Percentiles rank a stretch among this genome's conserved stretches.
Conservation (phyloP, 768 basidiomycete genomes). For the Suillus discolor region DNA sequence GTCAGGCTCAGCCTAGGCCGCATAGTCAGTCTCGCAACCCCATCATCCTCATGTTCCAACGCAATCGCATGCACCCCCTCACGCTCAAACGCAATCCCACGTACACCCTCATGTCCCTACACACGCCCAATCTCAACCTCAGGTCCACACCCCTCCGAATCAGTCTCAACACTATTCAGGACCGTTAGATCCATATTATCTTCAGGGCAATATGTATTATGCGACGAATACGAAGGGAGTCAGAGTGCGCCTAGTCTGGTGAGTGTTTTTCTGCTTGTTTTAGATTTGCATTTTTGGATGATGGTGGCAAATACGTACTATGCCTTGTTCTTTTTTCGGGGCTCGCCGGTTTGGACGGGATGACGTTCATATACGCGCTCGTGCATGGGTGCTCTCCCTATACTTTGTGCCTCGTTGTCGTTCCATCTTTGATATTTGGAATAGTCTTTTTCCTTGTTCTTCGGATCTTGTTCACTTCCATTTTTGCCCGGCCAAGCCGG, state of each 20-base stretch:
- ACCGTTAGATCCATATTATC: neutral
- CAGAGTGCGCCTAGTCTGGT: conserved; percentile 28
- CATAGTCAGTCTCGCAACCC: neutral
- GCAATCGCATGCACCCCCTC: neutral
- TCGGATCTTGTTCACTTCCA: neutral
- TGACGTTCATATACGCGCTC: too few species aligned
- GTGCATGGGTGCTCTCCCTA: too few species aligned
- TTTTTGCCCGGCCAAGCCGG: neutral
- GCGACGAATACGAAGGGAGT: conserved; percentile 8
- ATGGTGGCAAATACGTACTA: too few species aligned
- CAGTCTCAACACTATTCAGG: neutral
- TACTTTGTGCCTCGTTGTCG: too few species aligned
- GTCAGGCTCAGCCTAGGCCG: conserved; percentile 18
- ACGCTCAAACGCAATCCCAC: neutral
- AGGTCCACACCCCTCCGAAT: neutral
- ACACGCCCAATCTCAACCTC: neutral
- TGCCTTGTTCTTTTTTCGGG: neutral
- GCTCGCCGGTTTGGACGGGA: too few species aligned
- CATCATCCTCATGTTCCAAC: conserved; percentile 8
- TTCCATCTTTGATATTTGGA: too few species aligned
- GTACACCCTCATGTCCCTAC: conserved; percentile 3
- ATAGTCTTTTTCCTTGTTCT: too few species aligned
- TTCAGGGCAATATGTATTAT: conserved; percentile 11
- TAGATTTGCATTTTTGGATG: neutral
- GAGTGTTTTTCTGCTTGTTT: conserved; percentile 13